These are phyloP conservation scores for Pleurostoma richardsiae DNA, from an alignment of 2,329 filamentous ascomycete genomes.

Conservation along the genomic window DNA sequence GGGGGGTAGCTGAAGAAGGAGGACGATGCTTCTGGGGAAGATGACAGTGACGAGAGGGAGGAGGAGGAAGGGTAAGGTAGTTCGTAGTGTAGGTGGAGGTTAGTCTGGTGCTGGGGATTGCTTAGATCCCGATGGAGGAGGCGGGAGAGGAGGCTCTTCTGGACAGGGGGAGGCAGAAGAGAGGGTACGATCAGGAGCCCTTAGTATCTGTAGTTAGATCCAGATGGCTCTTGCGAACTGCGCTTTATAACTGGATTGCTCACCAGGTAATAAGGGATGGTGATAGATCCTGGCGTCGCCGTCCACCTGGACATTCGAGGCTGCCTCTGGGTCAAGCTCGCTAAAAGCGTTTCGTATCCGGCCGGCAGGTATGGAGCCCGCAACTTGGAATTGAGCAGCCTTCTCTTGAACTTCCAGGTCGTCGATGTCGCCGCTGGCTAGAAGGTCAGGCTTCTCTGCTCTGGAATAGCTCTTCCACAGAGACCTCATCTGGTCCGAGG, in stretches of 20 bases:
- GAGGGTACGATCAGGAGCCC: slow-evolving; percentile 75
- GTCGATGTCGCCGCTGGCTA: slow-evolving; percentile 49
- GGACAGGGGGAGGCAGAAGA: slow-evolving; percentile 64
- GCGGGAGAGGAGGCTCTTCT: slow-evolving; percentile 64
- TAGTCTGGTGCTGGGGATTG: slow-evolving; percentile 72
- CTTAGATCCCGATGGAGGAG: slow-evolving; percentile 65
- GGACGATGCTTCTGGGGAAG: neutral
- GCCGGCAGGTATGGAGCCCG: slow-evolving; percentile 34
- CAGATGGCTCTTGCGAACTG: neutral
- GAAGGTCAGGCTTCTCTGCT: slow-evolving; percentile 46
- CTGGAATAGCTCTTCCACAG: slow-evolving; percentile 73
- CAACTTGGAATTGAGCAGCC: slow-evolving; percentile 37
- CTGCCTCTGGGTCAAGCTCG: slow-evolving; percentile 27
- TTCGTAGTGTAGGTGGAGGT: slow-evolving; percentile 48
- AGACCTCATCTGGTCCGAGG: slow-evolving; percentile 63
- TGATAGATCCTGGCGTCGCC: slow-evolving; percentile 52
- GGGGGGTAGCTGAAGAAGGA: slow-evolving; percentile 53
- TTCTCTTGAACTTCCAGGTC: slow-evolving; percentile 37
- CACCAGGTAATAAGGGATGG: slow-evolving; percentile 65
- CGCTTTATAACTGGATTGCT: slow-evolving; percentile 10
- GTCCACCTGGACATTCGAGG: slow-evolving; percentile 19
- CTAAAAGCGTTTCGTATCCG: slow-evolving; percentile 38
- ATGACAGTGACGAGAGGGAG: neutral
- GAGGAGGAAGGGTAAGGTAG: slow-evolving; percentile 21
- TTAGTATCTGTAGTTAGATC: slow-evolving; percentile 25